Evolutionary conservation across 345 rosid genomes (phyloP).

Genomic region (Toxicodendron radicans): DNA sequence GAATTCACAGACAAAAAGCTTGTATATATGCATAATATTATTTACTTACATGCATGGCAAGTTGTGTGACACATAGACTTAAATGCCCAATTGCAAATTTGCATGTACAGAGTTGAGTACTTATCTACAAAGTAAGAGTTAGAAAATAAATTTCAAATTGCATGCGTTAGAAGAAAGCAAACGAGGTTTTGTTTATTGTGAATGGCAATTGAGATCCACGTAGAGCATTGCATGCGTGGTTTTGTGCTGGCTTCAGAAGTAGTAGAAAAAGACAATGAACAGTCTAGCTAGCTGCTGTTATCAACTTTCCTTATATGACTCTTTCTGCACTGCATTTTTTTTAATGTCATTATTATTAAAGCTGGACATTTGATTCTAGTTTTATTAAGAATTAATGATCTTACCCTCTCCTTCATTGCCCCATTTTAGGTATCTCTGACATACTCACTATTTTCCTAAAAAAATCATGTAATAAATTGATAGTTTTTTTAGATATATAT

Average conservation of each 20-base stretch:
- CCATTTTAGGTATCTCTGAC: not conserved
- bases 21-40: not conserved
- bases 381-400: not conserved
- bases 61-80: not conserved
- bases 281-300: not conserved
- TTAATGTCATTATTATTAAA: constrained; percentile 3
- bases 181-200: not conserved
- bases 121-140: not conserved
- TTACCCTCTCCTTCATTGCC: not conserved
- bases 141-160: not conserved
- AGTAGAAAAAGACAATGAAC: constrained; percentile 18
- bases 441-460: too few species aligned
- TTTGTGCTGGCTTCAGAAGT: not conserved
- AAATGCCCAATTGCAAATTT: not conserved
- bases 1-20: not conserved
- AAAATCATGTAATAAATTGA: too few species aligned
- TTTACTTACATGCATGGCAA: not conserved
- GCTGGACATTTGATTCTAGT: not conserved
- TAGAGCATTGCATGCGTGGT: not conserved
- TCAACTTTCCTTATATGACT: constrained; percentile 23
- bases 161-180: too few species aligned
- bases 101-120: not conserved
- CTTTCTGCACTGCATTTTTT: not conserved
- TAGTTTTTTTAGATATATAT: too few species aligned
- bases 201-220: not conserved